Evolutionary conservation across 2,329 filamentous ascomycete species (phyloP).

Genomic region (Pseudogymnoascus sp.): DNA sequence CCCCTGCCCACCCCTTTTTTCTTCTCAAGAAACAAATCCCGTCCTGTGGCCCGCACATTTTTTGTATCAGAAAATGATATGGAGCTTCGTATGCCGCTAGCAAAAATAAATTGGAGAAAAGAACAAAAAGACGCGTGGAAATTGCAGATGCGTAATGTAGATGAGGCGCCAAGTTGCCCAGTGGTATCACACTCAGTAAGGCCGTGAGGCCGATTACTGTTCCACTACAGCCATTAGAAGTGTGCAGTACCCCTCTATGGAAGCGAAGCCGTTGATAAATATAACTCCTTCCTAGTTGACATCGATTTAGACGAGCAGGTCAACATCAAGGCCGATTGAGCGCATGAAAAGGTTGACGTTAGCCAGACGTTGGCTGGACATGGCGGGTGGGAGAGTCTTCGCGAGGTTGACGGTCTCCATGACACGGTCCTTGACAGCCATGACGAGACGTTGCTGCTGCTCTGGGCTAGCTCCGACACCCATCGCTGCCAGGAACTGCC

Average conservation of each 20-base stretch:
- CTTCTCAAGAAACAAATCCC: not conserved
- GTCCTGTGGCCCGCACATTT: conserved; percentile 7
- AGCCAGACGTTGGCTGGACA: conserved; percentile 73
- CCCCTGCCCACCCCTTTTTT: not conserved
- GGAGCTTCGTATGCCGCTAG: conserved; percentile 1
- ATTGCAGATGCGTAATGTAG: not conserved
- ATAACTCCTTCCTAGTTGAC: not conserved
- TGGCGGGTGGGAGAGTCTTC: conserved; percentile 80
- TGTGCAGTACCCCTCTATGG: not conserved
- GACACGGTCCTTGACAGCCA: conserved; percentile 95
- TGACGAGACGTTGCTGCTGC: conserved; percentile 87
- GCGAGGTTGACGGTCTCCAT: conserved; percentile 88
- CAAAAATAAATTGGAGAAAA: conserved; percentile 1
- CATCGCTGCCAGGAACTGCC: conserved; percentile 94
- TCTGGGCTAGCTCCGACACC: conserved; percentile 89
- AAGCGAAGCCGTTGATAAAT: conserved; percentile 6
- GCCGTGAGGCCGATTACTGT: not conserved
- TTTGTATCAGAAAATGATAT: conserved; percentile 1
- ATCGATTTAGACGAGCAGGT: conserved; percentile 39
- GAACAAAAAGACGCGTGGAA: not conserved
- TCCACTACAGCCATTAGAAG: conserved; percentile 1
- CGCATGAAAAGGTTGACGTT: conserved; percentile 99
- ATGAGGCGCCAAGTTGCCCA: not conserved
- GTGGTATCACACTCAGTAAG: not conserved
- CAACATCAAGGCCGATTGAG: conserved; percentile 96